Conservation (phyloP, 495 filamentous ascomycete genomes). For the Penicillium chermesinum region DNA sequence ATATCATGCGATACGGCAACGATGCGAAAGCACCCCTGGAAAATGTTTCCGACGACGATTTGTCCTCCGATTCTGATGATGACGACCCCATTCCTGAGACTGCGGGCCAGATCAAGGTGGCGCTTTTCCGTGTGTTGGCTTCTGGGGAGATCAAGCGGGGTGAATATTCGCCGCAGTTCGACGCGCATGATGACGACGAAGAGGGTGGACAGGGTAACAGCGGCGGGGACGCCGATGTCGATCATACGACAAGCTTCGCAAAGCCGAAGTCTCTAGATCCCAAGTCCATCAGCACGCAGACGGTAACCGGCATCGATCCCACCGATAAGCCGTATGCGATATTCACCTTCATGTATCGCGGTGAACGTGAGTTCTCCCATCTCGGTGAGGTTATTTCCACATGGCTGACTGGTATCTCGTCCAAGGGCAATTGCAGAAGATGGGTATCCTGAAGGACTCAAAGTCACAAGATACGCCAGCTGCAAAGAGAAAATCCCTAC, state of each 20-base stretch:
- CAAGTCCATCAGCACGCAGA: slow-evolving; percentile 95
- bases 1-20: slow-evolving; percentile 70
- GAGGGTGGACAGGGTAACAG: slow-evolving; percentile 39
- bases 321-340: slow-evolving; percentile 92
- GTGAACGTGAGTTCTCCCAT: slow-evolving; percentile 66
- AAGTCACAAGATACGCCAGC: slow-evolving; percentile 55
- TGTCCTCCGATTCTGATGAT: slow-evolving; percentile 67
- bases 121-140: slow-evolving; percentile 90
- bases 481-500: slow-evolving; percentile 68
- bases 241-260: slow-evolving; percentile 98
- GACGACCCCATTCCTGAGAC: slow-evolving; percentile 91
- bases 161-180: slow-evolving; percentile 96
- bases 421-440: slow-evolving; percentile 85
- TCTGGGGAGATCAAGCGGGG: slow-evolving; percentile 96
- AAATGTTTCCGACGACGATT: slow-evolving; percentile 62
- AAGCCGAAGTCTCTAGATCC: slow-evolving; percentile 96
- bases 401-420: slow-evolving; percentile 17
- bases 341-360: slow-evolving; percentile 97
- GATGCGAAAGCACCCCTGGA: slow-evolving; percentile 69
- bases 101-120: slow-evolving; percentile 96
- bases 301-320: slow-evolving; percentile 95
- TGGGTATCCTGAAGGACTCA: slow-evolving; percentile 70
- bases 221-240: slow-evolving; percentile 63
- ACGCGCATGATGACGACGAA: slow-evolving; percentile 92
- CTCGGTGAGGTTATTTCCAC: slow-evolving; percentile 1